Conservation (phyloP, 2,329 filamentous ascomycete genomes). For the Phyllosticta ampelicida region DNA sequence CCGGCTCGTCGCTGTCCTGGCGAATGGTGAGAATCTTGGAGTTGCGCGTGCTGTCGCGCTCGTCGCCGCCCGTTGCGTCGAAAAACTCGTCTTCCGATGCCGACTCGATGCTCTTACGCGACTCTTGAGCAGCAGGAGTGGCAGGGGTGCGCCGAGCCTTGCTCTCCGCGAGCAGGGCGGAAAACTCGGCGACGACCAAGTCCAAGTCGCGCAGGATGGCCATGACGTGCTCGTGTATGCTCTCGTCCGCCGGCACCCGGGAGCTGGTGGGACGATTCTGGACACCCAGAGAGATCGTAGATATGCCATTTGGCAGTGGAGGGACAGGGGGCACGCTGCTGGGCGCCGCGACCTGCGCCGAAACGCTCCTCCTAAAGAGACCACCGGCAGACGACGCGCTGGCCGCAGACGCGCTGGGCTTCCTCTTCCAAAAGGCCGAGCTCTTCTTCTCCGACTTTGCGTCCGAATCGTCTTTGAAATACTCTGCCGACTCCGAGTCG, state of each 20-base stretch:
- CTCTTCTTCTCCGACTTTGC: constrained; percentile 50
- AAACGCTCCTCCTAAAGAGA: constrained; percentile 39
- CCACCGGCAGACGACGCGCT: constrained; percentile 25
- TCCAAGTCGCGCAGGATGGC: constrained; percentile 79
- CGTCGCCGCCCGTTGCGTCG: constrained; percentile 60
- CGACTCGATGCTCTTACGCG: constrained; percentile 68
- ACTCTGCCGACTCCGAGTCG: constrained; percentile 42
- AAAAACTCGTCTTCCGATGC: constrained; percentile 84
- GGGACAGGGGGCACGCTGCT: constrained; percentile 22
- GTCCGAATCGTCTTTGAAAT: constrained; percentile 34
- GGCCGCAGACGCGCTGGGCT: constrained; percentile 47
- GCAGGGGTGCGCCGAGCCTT: constrained; percentile 59
- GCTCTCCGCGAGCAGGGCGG: constrained; percentile 62
- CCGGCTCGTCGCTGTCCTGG: constrained; percentile 55
- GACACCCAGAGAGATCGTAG: constrained; percentile 18
- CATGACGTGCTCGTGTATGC: constrained; percentile 71
- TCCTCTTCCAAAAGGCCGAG: constrained; percentile 74
- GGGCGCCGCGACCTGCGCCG: constrained; percentile 41
- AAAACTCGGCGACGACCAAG: constrained; percentile 71
- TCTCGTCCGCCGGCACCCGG: constrained; percentile 31
- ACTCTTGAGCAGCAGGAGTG: constrained; percentile 34
- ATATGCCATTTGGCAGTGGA: constrained; percentile 23
- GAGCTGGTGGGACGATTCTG: constrained; percentile 19
- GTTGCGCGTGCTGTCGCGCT: constrained; percentile 15
- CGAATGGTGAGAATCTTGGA: constrained; percentile 67